Conservation (phyloP, 331 rosid species). For the Quercus phellos region DNA sequence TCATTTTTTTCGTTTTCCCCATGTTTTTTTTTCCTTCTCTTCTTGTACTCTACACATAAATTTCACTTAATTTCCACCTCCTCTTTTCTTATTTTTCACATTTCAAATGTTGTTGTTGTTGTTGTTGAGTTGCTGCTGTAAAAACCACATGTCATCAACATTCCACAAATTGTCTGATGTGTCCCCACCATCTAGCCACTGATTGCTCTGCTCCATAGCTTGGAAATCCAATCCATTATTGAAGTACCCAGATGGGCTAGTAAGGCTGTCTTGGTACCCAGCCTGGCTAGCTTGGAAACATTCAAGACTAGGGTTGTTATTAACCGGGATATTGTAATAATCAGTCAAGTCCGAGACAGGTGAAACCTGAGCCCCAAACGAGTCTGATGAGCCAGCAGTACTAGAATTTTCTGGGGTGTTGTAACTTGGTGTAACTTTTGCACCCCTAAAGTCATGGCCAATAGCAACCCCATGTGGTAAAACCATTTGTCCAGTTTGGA, state of each 20-base stretch:
- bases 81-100: not conserved
- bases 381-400: slow-evolving; percentile 61
- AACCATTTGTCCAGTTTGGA: slow-evolving; percentile 22
- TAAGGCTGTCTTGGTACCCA: slow-evolving; percentile 29
- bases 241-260: slow-evolving; percentile 41
- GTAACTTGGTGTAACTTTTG: slow-evolving; percentile 34
- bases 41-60: slow-evolving; percentile 1
- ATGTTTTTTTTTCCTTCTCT: too few relatives aligned
- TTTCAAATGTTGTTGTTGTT: slow-evolving; percentile 38
- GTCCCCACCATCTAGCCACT: slow-evolving; percentile 49
- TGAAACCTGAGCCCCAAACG: slow-evolving; percentile 64
- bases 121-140: slow-evolving; percentile 61
- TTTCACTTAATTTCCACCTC: not conserved
- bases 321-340: slow-evolving; percentile 26
- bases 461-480: slow-evolving; percentile 12
- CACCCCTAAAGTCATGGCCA: slow-evolving; percentile 22
- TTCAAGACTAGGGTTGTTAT: slow-evolving; percentile 23
- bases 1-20: not conserved
- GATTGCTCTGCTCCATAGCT: slow-evolving; percentile 39
- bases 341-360: slow-evolving; percentile 59
- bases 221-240: slow-evolving; percentile 37
- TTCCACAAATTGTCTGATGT: slow-evolving; percentile 59
- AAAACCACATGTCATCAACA: slow-evolving; percentile 57
- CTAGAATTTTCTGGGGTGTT: slow-evolving; percentile 61
- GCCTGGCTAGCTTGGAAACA: slow-evolving; percentile 30